These are phyloP conservation scores for Chrysosporium queenslandicum DNA, from an alignment of 2,329 filamentous ascomycete species.

Conservation along the genomic window DNA sequence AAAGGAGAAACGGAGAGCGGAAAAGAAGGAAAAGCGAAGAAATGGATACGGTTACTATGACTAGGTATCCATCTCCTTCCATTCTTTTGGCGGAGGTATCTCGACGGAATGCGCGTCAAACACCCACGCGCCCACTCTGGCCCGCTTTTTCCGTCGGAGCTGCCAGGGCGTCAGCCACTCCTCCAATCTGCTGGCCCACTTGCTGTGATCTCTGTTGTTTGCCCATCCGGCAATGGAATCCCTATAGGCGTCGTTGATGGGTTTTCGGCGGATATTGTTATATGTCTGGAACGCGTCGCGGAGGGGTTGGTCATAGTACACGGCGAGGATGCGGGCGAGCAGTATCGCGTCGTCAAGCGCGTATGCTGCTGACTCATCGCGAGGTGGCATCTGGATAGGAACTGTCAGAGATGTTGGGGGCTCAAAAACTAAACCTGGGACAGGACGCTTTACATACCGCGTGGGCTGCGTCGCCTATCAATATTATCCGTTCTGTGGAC, in stretches of 20 bases:
- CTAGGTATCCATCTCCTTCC: constrained; percentile 1
- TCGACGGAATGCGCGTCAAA: constrained; percentile 29
- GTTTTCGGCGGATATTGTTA: constrained; percentile 30
- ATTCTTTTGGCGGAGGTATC: constrained; percentile 22
- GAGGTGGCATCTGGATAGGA: constrained; percentile 36
- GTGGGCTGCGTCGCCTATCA: constrained; percentile 41
- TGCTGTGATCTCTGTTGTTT: constrained; percentile 31
- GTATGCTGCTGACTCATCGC: constrained; percentile 38
- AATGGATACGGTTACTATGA: neutral
- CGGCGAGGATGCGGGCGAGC: constrained; percentile 32
- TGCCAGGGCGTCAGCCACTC: constrained; percentile 33
- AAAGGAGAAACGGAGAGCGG: neutral
- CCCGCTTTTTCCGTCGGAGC: constrained; percentile 23
- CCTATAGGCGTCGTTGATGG: constrained; percentile 33
- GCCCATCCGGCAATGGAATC: constrained; percentile 33
- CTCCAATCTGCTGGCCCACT: constrained; percentile 29
- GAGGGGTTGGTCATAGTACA: constrained; percentile 27
- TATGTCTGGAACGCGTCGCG: constrained; percentile 30
- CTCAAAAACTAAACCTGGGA: neutral
- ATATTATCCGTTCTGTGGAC: constrained; percentile 32
- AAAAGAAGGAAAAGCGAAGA: neutral
- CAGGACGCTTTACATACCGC: constrained; percentile 28
- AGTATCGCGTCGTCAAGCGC: constrained; percentile 39
- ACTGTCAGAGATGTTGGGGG: constrained; percentile 6
- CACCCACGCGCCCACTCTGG: constrained; percentile 27